Evolutionary conservation across 805 yeast species (phyloP).

Genomic region (Zygosaccharomyces bailii): DNA sequence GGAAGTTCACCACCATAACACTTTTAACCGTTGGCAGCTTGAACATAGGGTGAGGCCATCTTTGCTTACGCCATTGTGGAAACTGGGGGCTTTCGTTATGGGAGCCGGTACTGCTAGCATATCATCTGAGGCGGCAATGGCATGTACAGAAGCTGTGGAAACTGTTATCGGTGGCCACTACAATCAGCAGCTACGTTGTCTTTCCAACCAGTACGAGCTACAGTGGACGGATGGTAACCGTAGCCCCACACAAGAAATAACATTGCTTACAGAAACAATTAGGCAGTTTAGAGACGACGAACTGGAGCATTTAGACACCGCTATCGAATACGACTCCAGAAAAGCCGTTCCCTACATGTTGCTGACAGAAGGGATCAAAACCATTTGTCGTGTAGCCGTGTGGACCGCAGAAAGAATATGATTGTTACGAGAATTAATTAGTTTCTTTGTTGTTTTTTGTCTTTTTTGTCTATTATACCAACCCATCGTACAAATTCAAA

Average conservation of each 20-base stretch:
- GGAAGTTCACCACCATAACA: conserved; percentile 83
- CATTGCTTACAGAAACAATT: conserved; percentile 56
- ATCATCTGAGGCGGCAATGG: conserved; percentile 97
- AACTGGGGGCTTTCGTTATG: conserved; percentile 78
- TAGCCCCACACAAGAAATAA: conserved; percentile 48
- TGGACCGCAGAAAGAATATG: conserved; percentile 84
- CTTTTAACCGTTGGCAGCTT: conserved; percentile 75
- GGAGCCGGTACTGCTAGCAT: conserved; percentile 84
- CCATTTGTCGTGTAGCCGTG: conserved; percentile 82
- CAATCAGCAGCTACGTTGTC: conserved; percentile 78
- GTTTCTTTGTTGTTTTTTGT: background rate
- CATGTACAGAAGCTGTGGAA: conserved; percentile 98
- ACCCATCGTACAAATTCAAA: conserved; percentile 73
- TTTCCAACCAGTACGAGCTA: conserved; percentile 62
- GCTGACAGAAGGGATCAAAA: conserved; percentile 81
- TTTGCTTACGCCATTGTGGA: conserved; percentile 89
- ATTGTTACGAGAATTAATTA: conserved; percentile 6
- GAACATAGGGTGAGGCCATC: conserved; percentile 87
- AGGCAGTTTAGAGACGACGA: conserved; percentile 88
- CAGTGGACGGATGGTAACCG: conserved; percentile 33
- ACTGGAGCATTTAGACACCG: conserved; percentile 91
- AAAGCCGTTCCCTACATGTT: conserved; percentile 89
- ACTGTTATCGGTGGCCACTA: conserved; percentile 97
- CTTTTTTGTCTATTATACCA: conserved; percentile 45
- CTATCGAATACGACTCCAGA: conserved; percentile 86